phyloP scores from a whole-genome alignment of 2,329 filamentous ascomycete species.

The Aspergillus sp. region DNA sequence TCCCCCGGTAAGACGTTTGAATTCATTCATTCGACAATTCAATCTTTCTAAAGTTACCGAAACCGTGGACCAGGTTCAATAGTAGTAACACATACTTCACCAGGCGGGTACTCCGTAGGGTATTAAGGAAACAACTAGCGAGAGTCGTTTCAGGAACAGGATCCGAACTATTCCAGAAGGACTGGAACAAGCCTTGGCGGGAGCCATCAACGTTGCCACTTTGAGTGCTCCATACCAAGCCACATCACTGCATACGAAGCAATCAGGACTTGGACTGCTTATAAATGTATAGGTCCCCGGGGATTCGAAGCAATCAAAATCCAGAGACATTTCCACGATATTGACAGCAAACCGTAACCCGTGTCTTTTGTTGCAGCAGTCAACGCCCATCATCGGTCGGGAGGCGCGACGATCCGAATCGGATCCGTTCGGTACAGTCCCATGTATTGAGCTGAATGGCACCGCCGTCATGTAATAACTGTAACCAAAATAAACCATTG shows the following conservation, averaged over 20 bases:
- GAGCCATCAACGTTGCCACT: neutral
- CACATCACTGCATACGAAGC: no score
- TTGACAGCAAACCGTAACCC: no score
- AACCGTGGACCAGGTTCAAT: neutral
- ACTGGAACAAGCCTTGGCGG: neutral
- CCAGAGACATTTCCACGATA: no score
- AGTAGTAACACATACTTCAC: no score
- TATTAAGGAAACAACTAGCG: neutral
- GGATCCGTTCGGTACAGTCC: neutral
- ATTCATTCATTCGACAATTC: neutral
- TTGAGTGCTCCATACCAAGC: neutral
- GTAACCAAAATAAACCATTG: no score
- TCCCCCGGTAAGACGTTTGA: neutral
- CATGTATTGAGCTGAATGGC: neutral
- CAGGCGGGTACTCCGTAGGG: no score
- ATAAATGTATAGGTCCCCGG: no score
- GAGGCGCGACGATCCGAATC: conserved; percentile 1
- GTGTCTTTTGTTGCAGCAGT: neutral
- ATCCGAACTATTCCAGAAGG: neutral
- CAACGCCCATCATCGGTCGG: neutral
- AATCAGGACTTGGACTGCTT: no score
- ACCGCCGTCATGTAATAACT: neutral
- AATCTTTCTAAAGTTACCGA: neutral
- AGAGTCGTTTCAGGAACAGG: neutral
- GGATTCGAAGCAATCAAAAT: no score